phyloP scores from a whole-genome alignment of 2,329 filamentous ascomycete species.

The Emergomyces pasteurianus region DNA sequence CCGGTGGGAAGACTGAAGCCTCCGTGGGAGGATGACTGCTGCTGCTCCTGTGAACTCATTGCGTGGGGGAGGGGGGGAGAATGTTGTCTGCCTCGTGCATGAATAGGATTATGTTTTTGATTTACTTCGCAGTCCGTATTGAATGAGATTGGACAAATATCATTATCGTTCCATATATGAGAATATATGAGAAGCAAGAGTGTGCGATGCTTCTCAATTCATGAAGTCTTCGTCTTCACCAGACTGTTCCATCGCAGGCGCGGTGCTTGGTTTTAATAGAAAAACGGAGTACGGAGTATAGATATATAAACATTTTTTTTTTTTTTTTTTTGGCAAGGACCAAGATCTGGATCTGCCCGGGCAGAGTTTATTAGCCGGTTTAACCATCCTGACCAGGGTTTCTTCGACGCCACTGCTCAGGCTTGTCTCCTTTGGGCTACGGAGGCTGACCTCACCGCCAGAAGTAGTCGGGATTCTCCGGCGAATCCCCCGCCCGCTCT shows the following conservation, averaged over 20 bases:
- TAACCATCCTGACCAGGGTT: too few species aligned
- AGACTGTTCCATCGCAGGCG: neutral
- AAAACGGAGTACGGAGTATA: too few species aligned
- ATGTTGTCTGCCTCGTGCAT: neutral
- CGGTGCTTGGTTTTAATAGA: neutral
- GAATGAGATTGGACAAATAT: neutral
- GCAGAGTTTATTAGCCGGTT: too few species aligned
- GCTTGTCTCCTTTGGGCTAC: too few species aligned
- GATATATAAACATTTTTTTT: neutral
- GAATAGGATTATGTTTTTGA: neutral
- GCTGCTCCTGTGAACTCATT: neutral
- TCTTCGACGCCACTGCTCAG: too few species aligned
- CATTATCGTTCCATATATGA: neutral
- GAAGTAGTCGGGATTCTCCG: too few species aligned
- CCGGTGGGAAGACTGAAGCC: conserved; percentile 16
- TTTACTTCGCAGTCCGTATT: neutral
- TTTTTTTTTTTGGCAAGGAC: too few species aligned
- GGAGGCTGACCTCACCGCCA: too few species aligned
- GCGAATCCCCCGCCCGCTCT: too few species aligned
- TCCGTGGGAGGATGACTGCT: conserved; percentile 8
- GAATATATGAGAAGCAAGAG: neutral
- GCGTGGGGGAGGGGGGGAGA: neutral
- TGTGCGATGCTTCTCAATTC: neutral
- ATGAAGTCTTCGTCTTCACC: too few species aligned
- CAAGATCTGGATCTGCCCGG: too few species aligned